Evolutionary conservation across 83 land plant species (phyloP).

Genomic region (Larix sibirica): DNA sequence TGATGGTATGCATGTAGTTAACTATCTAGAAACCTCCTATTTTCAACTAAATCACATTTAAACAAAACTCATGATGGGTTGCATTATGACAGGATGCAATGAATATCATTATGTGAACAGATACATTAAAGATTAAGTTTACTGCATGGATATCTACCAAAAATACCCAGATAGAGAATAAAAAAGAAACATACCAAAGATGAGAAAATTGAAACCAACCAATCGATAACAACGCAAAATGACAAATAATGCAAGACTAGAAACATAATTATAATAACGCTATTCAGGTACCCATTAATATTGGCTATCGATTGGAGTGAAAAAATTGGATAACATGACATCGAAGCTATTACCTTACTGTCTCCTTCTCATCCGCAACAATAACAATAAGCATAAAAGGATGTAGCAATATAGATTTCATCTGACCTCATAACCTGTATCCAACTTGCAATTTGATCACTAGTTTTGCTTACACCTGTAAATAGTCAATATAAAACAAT

Average conservation of each 20-base stretch:
- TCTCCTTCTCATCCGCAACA: conserved; percentile 90
- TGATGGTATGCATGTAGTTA: too few species aligned
- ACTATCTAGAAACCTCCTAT: too few species aligned
- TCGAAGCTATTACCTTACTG: conserved; percentile 60
- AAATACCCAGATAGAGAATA: too few species aligned
- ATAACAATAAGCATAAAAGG: conserved; percentile 91
- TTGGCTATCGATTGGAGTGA: not conserved
- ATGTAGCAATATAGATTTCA: conserved; percentile 71
- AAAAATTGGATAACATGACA: not conserved
- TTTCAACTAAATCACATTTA: too few species aligned
- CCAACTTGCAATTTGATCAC: conserved; percentile 79
- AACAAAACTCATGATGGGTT: too few species aligned
- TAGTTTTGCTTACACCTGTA: conserved; percentile 76
- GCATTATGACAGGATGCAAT: too few species aligned
- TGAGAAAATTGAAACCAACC: too few species aligned
- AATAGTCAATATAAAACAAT: not conserved
- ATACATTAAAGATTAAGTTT: too few species aligned
- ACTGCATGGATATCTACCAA: too few species aligned
- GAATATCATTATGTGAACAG: too few species aligned
- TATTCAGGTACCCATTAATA: not conserved
- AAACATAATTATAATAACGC: not conserved
- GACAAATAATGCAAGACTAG: not conserved
- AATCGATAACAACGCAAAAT: too few species aligned
- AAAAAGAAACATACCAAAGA: too few species aligned
- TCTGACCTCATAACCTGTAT: conserved; percentile 70